These are phyloP conservation scores for Parascedosporium putredinis DNA, from an alignment of 2,329 filamentous ascomycete genomes.

Conservation along the genomic window DNA sequence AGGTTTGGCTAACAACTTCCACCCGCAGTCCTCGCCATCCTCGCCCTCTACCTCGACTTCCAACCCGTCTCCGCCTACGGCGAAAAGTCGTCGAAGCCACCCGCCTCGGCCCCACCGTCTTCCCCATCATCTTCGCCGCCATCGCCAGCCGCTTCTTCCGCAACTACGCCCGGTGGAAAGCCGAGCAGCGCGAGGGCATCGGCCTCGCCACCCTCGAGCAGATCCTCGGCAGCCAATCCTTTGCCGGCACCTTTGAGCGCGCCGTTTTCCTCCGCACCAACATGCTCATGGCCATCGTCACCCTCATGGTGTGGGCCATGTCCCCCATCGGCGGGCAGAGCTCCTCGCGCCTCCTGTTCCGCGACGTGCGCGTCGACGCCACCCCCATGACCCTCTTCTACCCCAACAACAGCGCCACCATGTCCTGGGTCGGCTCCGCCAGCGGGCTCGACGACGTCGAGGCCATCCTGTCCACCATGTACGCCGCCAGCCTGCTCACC, in stretches of 20 bases:
- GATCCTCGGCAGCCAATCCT: constrained; percentile 8
- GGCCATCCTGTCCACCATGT: background rate
- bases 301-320: constrained; percentile 1
- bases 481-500: background rate
- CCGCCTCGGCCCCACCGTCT: constrained; percentile 8
- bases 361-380: background rate
- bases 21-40: background rate
- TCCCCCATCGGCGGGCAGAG: constrained; percentile 7
- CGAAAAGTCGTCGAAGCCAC: background rate
- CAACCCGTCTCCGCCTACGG: background rate
- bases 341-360: background rate
- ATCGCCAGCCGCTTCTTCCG: constrained; percentile 5
- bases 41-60: background rate
- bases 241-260: constrained; percentile 6
- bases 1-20: background rate
- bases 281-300: background rate
- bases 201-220: constrained; percentile 3
- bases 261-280: background rate
- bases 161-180: background rate
- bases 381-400: background rate
- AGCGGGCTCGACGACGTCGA: background rate
- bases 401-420: background rate
- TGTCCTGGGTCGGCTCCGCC: background rate
- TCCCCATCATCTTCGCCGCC: constrained; percentile 8
- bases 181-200: constrained; percentile 4